A percentile compares a stretch with the other conserved stretches of the same genome.
phyloP scores from a whole-genome alignment of 345 rosid species.

The Rhizophora apiculata region DNA sequence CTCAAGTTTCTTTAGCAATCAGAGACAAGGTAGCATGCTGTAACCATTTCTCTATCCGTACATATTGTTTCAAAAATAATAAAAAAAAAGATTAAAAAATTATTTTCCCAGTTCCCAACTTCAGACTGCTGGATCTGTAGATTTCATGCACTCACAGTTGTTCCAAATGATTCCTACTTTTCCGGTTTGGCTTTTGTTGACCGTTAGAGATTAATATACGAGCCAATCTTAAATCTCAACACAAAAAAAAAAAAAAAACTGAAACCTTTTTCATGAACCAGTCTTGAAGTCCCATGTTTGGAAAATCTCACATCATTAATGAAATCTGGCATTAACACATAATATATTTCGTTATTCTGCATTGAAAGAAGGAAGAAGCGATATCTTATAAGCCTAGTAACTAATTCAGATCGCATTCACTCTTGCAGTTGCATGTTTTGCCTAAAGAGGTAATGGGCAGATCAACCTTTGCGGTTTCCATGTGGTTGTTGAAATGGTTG shows the following conservation, averaged over 20 bases:
- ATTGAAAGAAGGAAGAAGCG: no score
- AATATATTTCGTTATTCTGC: no score
- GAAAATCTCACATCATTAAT: no score
- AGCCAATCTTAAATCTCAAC: no score
- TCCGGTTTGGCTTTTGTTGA: no score
- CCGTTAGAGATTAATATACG: no score
- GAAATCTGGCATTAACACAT: no score
- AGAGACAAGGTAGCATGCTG: conserved; percentile 29
- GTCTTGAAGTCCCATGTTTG: no score
- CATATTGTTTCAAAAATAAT: not conserved
- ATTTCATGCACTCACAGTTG: no score
- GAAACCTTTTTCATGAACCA: no score
- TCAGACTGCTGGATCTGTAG: not conserved
- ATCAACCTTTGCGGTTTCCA: conserved; percentile 59
- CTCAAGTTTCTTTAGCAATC: conserved; percentile 17
- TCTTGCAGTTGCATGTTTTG: conserved; percentile 54
- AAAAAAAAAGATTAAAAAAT: not conserved
- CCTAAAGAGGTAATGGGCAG: conserved; percentile 61
- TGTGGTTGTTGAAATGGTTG: conserved; percentile 56
- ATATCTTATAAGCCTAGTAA: not conserved
- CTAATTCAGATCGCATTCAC: not conserved
- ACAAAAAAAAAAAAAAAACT: no score
- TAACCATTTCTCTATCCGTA: conserved; percentile 19
- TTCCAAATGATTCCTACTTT: no score
- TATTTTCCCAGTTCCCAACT: not conserved